Base-by-base conservation (phyloP, 2,329 filamentous ascomycete genomes). In the Orbilia ellipsospora region DNA sequence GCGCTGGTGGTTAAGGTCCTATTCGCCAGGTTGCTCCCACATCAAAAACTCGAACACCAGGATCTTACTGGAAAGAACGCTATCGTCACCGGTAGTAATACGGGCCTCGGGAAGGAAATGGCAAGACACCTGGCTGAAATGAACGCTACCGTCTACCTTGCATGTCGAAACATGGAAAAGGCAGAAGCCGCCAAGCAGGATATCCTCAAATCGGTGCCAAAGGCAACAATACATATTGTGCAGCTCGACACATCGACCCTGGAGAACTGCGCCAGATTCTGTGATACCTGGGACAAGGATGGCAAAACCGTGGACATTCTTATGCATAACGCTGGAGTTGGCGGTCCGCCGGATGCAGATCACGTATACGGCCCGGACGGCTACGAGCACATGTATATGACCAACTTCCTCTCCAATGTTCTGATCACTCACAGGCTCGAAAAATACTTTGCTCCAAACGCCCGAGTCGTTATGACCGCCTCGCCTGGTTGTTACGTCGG, bases 341-440 rank as follows among this genome's bases (percentile, higher is more conserved):
- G 72, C 6, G 52, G 64, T 42, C 59, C 72, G n/a, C 64, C 64
- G 50, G 44, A 1, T 13, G 18, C 52, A 2, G 72, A 75, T 1
- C 44, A 59, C 23, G 16, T 45, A 20, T 75, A 54, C 20, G 42
- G 64, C 15, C 52, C 72, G 6, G 72, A 75, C 26, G 64, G 64
- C 16, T 69, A 64, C 44, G 72, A 75, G 40, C 40, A 69, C 54
- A 62, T 75, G 59, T 75, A 75, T 26, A 64, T 69, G 59, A 75
- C 72, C 15, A 75, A 75, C 60, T 69, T 75, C 55, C 64, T 75
- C 13, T 75, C 72, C n/a, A 75, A 75, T 23, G 31, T 75, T 54
- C 28, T 75, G 15, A 57, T 75, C 12, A 75, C 72, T 26, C 48
- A 59, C 16, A 42, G 62, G 23, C 36, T 75, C n/a, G 72, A 75